Conservation (phyloP, 2,329 filamentous ascomycete genomes). For the Teratosphaeria viscida region DNA sequence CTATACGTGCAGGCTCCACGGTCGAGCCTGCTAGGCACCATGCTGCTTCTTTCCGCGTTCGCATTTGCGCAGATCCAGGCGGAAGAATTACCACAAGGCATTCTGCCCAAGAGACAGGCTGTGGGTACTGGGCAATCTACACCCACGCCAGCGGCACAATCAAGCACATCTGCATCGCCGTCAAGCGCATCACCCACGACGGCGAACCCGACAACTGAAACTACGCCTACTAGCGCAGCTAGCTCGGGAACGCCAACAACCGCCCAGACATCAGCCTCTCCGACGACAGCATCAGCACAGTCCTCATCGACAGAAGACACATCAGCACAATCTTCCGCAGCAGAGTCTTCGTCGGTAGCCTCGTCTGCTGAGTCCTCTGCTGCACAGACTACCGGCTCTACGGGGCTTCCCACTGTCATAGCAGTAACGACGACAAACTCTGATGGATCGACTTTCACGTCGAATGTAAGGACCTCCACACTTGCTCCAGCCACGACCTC, state of each 20-base stretch:
- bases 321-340: not conserved
- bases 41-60: constrained; percentile 20
- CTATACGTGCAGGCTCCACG: not conserved
- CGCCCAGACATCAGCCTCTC: constrained; percentile 1
- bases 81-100: constrained; percentile 21
- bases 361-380: not conserved
- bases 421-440: constrained; percentile 22
- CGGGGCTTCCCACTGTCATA: constrained; percentile 13
- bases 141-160: constrained; percentile 2
- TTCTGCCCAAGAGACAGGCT: constrained; percentile 24
- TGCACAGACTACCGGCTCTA: constrained; percentile 4
- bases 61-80: constrained; percentile 22
- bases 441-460: constrained; percentile 19
- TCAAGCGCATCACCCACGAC: constrained; percentile 3
- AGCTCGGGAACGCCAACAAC: constrained; percentile 1
- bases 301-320: constrained; percentile 3
- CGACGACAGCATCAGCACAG: not conserved
- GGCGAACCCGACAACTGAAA: not conserved
- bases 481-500: constrained; percentile 9
- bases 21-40: constrained; percentile 5
- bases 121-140: constrained; percentile 20
- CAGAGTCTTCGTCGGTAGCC: not conserved
- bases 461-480: constrained; percentile 16
- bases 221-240: constrained; percentile 2
- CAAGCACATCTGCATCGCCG: not conserved